phyloP scores from a whole-genome alignment of 306 rosid species.

The Gynostemma pentaphyllum region DNA sequence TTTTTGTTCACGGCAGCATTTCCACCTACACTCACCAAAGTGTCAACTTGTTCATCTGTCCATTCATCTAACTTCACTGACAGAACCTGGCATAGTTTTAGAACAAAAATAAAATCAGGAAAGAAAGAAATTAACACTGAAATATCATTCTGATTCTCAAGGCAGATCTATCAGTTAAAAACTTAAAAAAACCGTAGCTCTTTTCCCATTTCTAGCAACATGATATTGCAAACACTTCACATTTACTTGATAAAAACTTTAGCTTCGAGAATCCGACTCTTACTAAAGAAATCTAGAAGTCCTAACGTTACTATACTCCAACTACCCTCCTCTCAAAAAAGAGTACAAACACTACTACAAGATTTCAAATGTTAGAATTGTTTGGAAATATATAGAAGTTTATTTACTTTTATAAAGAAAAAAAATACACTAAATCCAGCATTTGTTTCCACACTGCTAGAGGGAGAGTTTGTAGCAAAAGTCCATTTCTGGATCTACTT shows the following conservation, averaged over 20 bases:
- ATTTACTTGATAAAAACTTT: background rate
- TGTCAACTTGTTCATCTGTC: slow-evolving; percentile 68
- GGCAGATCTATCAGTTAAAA: background rate
- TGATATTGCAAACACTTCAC: background rate
- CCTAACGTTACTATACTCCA: no score
- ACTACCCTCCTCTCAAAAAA: no score
- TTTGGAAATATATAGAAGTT: no score
- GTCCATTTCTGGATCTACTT: no score
- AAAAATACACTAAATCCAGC: no score
- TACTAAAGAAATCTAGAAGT: no score
- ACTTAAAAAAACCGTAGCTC: no score
- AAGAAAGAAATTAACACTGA: background rate
- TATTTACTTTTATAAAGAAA: no score
- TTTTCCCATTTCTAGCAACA: background rate
- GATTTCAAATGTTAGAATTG: no score
- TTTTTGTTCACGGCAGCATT: slow-evolving; percentile 50
- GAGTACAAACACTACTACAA: no score
- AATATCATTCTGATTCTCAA: background rate
- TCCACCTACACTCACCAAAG: slow-evolving; percentile 58
- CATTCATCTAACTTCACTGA: slow-evolving; percentile 87
- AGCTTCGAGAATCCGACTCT: background rate
- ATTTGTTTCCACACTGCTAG: no score
- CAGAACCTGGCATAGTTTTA: slow-evolving; percentile 45
- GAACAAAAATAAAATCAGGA: slow-evolving; percentile 9
- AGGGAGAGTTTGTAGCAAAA: no score